Percentiles rank a stretch among this genome's conserved stretches.
Evolutionary conservation across 2,329 filamentous ascomycete species (phyloP).

Genomic region (Cladosporium cucumerinum): DNA sequence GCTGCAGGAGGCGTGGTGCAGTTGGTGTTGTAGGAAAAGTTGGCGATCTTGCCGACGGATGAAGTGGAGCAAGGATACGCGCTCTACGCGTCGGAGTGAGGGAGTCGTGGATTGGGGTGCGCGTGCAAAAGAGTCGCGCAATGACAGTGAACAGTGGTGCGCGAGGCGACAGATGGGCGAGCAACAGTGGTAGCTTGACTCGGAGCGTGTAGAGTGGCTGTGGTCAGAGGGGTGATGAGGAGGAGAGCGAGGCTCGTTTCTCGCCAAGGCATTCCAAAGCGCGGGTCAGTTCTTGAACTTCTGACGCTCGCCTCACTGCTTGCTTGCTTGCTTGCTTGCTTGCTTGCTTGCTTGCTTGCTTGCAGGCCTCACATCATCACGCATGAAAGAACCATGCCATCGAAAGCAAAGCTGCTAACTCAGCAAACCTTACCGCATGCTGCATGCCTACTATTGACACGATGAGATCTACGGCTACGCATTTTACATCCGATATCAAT

Average conservation of each 20-base stretch:
- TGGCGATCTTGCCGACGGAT: constrained; percentile 4
- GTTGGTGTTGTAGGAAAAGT: constrained; percentile 12
- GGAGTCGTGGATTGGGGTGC: not conserved
- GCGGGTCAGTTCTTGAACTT: not conserved
- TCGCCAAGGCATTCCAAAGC: constrained; percentile 3
- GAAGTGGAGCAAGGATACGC: constrained; percentile 4
- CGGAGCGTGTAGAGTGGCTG: not conserved
- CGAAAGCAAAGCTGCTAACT: not conserved
- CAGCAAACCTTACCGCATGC: not conserved
- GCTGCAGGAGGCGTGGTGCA: not conserved
- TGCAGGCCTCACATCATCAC: constrained; percentile 4
- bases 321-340: too few species aligned
- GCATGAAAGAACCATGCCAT: not conserved
- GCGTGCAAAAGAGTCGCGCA: not conserved
- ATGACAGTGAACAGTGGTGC: not conserved
- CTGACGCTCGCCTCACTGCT: not conserved
- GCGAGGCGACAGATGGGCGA: not conserved
- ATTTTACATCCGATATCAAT: not conserved
- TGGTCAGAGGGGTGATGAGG: constrained; percentile 2
- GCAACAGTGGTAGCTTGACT: not conserved
- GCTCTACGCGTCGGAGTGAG: constrained; percentile 9
- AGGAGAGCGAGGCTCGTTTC: not conserved
- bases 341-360: not conserved
- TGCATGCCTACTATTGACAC: not conserved
- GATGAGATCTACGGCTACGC: not conserved